Evolutionary conservation across 2,329 filamentous ascomycete genomes (phyloP), one percentile per base, ranked within the genome.

Genomic region (Beauveria asiatica): DNA sequence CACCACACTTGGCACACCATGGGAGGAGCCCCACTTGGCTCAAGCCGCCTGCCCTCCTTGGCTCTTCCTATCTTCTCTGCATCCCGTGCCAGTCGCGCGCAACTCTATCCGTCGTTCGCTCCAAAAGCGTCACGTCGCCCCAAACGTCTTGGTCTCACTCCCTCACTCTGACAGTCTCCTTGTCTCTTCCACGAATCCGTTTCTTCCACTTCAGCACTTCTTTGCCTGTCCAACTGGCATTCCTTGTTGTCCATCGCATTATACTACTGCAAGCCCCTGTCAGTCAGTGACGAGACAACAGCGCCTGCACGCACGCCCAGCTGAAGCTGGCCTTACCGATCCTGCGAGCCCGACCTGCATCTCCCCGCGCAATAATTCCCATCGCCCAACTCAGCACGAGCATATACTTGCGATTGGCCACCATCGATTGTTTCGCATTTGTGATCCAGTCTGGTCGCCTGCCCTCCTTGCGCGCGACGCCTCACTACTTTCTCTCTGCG

Each of bases 211-310:
- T 37, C 11, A 19, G 37, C 42, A 30, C 11, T 16, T 33, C 41
- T 3, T 58, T 19, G 5, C 9, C 55, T 42, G n/a, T 23, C 11
- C 33, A 10, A 23, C 21, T 13, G 44, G 16, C 21, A 39, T 11
- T 42, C 23, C 25, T 11, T 16, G 7, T 23, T 16, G 11, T 27
- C 17, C 13, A 23, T 50, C 37, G 56, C 21, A 44, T 33, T 16
- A 6, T 17, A n/a, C 42, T 54, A 30, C 27, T 50, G 45, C 45
- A 42, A 30, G 23, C 45, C 13, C 56, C 46, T 58, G 56, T 51
- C 56, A 42, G 33, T 30, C 46, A 37, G 56, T 58, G 56, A 58
- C 56, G 23, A 51, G 56, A 58, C 56, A 49, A 19, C 37, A 25
- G 45, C 45, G 21, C 42, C 54, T 42, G 39, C 11, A 27, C 9